These are phyloP conservation scores for Aspergillus thermomutatus DNA, from an alignment of 2,329 filamentous ascomycete genomes.

Conservation along the genomic window DNA sequence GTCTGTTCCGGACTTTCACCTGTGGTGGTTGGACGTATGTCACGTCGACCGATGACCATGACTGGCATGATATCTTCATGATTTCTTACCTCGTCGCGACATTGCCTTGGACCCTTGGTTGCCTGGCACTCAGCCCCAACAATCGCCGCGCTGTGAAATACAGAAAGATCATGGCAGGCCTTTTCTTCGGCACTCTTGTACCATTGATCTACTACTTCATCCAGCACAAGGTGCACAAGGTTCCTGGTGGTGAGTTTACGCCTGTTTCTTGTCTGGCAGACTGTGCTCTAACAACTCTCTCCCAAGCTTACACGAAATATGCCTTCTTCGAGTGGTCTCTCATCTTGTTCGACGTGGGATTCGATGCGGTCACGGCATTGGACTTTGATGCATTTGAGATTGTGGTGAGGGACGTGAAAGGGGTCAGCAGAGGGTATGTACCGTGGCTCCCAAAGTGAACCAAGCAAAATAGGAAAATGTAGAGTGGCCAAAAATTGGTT, in stretches of 20 bases:
- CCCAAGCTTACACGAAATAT: slow-evolving; percentile 87
- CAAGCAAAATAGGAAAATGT: slow-evolving; percentile 43
- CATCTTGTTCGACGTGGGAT: slow-evolving; percentile 90
- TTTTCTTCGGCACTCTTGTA: slow-evolving; percentile 87
- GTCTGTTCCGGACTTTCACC: slow-evolving; percentile 82
- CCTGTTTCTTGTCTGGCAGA: neutral
- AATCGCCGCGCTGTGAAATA: slow-evolving; percentile 82
- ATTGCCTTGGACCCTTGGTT: slow-evolving; percentile 91
- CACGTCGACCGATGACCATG: slow-evolving; percentile 95
- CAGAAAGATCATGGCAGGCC: slow-evolving; percentile 74
- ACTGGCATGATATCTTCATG: slow-evolving; percentile 99
- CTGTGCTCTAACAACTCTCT: slow-evolving; percentile 2
- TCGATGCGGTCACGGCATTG: slow-evolving; percentile 89
- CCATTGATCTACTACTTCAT: slow-evolving; percentile 96
- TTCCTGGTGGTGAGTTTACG: slow-evolving; percentile 73
- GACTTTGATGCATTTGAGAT: slow-evolving; percentile 91
- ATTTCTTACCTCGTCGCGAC: slow-evolving; percentile 95
- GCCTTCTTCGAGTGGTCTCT: slow-evolving; percentile 97
- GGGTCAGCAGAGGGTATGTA: slow-evolving; percentile 96
- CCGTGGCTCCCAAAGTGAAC: slow-evolving; percentile 87
- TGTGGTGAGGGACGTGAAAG: slow-evolving; percentile 82
- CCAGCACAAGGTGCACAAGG: slow-evolving; percentile 93
- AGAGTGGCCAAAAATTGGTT: slow-evolving; percentile 42
- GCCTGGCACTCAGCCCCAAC: slow-evolving; percentile 79
- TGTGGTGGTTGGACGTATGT: slow-evolving; percentile 99